These are phyloP conservation scores for Elongisporangium senticosum DNA, from an alignment of 352 stramenopile genomes.

Conservation along the genomic window DNA sequence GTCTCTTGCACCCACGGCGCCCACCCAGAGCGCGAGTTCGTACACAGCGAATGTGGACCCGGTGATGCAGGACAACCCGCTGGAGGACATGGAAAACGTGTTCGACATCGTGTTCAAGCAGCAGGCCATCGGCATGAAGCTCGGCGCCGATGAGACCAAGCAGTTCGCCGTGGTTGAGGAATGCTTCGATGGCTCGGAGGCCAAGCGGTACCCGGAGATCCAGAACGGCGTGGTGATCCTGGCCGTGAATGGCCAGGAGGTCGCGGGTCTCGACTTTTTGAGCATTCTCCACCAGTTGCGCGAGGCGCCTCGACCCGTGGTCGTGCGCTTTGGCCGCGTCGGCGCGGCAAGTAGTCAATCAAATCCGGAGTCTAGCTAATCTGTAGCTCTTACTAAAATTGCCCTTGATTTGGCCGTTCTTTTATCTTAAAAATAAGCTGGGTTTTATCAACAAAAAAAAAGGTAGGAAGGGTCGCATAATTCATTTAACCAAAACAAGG, in stretches of 20 bases:
- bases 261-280: slow-evolving; percentile 59
- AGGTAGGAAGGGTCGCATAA: neutral
- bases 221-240: slow-evolving; percentile 77
- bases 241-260: slow-evolving; percentile 75
- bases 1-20: too few relatives aligned
- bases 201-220: slow-evolving; percentile 71
- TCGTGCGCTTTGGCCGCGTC: slow-evolving; percentile 77
- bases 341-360: too few relatives aligned
- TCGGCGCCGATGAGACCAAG: slow-evolving; percentile 57
- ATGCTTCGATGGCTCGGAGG: slow-evolving; percentile 75
- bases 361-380: too few relatives aligned
- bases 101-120: slow-evolving; percentile 87
- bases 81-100: slow-evolving; percentile 68
- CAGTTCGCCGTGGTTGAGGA: slow-evolving; percentile 81
- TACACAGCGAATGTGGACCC: too few relatives aligned
- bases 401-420: neutral
- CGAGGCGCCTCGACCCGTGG: slow-evolving; percentile 69
- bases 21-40: too few relatives aligned
- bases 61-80: slow-evolving; percentile 17
- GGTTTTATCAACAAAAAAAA: neutral
- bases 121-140: slow-evolving; percentile 79
- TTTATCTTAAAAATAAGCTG: neutral
- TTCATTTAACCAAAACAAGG: neutral
- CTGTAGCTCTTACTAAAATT: neutral
- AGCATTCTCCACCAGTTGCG: slow-evolving; percentile 70